Percentiles rank a stretch among this genome's conserved stretches.
phyloP scores from a whole-genome alignment of 495 filamentous ascomycete species.

The Staphylotrichum longicolle region DNA sequence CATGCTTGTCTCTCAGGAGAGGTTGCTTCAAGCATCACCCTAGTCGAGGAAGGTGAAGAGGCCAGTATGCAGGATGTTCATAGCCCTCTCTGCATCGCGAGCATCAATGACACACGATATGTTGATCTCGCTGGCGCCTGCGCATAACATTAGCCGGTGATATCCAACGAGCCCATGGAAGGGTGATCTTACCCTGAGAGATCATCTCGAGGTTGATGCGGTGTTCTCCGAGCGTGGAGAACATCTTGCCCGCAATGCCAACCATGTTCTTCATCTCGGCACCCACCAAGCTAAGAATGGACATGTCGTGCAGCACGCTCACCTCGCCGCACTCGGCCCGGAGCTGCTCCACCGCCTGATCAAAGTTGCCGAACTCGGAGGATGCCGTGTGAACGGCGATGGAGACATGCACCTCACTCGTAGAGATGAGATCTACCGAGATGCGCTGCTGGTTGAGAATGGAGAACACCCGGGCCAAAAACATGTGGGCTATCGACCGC shows the following conservation, averaged over 20 bases:
- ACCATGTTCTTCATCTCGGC: slow-evolving; percentile 94
- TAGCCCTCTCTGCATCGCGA: slow-evolving; percentile 80
- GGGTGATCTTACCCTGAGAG: slow-evolving; percentile 69
- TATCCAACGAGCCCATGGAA: slow-evolving; percentile 1
- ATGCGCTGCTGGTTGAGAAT: slow-evolving; percentile 77
- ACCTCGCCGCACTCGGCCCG: slow-evolving; percentile 70
- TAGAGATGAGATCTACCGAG: slow-evolving; percentile 89
- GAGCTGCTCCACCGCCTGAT: slow-evolving; percentile 66
- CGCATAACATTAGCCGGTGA: not conserved
- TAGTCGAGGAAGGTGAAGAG: slow-evolving; percentile 69
- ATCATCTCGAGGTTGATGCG: slow-evolving; percentile 97
- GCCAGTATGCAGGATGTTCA: slow-evolving; percentile 92
- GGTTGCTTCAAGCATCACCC: not conserved
- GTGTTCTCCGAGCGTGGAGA: slow-evolving; percentile 81
- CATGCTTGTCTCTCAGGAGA: too few species aligned
- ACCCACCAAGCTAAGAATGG: slow-evolving; percentile 87
- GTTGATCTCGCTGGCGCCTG: slow-evolving; percentile 96
- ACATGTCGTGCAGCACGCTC: slow-evolving; percentile 81
- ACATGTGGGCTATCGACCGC: slow-evolving; percentile 71
- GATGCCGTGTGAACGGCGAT: slow-evolving; percentile 84
- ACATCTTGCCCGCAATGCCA: slow-evolving; percentile 86
- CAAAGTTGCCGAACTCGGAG: slow-evolving; percentile 62
- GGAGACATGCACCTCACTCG: slow-evolving; percentile 90
- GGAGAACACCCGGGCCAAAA: slow-evolving; percentile 85
- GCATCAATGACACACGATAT: slow-evolving; percentile 96